phyloP scores from a whole-genome alignment of 257 asterid genomes.

The Prunella vulgaris region DNA sequence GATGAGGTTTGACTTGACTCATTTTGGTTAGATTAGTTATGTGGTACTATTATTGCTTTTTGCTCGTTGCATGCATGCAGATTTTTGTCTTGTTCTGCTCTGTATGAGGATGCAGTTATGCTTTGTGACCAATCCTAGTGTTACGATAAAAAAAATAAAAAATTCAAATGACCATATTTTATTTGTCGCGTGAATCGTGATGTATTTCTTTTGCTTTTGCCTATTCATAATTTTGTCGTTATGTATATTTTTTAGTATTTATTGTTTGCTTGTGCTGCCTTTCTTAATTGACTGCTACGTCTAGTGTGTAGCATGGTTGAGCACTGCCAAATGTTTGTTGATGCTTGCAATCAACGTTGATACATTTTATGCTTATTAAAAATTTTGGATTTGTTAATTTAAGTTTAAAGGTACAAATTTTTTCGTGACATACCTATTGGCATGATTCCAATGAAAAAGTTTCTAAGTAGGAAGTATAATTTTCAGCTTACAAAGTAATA shows the following conservation, averaged over 20 bases:
- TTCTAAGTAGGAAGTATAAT: not conserved
- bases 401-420: not conserved
- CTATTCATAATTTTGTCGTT: not conserved
- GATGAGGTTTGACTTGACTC: slow-evolving; percentile 61
- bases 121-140: not conserved
- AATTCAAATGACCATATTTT: not conserved
- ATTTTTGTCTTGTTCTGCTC: not conserved
- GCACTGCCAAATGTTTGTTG: not conserved
- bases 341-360: not conserved
- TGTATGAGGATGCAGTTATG: not conserved
- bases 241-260: not conserved
- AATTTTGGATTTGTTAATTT: not conserved
- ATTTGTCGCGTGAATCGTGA: not conserved
- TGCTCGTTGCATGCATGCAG: slow-evolving; percentile 1
- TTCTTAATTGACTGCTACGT: not conserved
- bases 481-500: not conserved
- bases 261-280: not conserved
- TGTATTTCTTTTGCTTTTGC: not conserved
- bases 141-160: not conserved
- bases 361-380: not conserved
- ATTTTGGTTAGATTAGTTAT: not conserved
- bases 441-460: not conserved
- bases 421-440: not conserved
- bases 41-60: not conserved
- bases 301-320: not conserved